Evolutionary conservation across 352 stramenopile genomes (phyloP), one percentile per base, ranked within the genome.

Genomic region (Globisporangium sylvaticum): DNA sequence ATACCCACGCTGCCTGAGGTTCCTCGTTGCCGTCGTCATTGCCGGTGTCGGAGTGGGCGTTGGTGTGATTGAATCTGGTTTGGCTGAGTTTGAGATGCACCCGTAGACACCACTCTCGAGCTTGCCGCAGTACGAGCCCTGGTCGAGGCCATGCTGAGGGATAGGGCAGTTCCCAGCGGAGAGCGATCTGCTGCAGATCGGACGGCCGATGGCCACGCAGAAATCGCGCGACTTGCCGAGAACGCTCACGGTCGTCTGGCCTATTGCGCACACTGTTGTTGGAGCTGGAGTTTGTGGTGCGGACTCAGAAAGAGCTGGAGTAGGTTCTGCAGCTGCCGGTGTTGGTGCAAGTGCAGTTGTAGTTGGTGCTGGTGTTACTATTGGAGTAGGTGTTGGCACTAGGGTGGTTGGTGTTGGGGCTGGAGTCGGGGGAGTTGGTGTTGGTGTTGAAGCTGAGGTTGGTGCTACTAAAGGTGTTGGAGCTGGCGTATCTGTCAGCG

Each of bases 51-150:
- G 27, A 1, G 2, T 22, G 18, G 14, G 22, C 3, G 24, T 57
- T 15, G 27, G 12, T 18, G 15, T 57, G 3, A 5, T 44, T 27
- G 31, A 8, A 6, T n/a, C 39, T 50, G 32, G 42, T 34, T 20
- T 12, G 50, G 46, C 27, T n/a, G 53, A n/a, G 14, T 42, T 37
- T 18, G 67, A 54, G 10, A 74, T 54, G 53, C 79, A 88, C 53
- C 71, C 74, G 42, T 77, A 81, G 3, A 71, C 62, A 4, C 58
- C 67, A 1, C 22, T 54, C 3, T 57, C 22, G 5, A 85, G 56
- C 31, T 64, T 25, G 1, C 61, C 63, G 53, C 80, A 88, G 57
- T 73, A 67, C 15, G 80, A 83, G 32, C 76, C 76, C 27, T 76
- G 60, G 7, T 69, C 68, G 3, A 87, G 66, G 10, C 65, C 71